A percentile compares a stretch with the other conserved stretches of the same genome.
Conservation (phyloP, 139 green algal genomes). For the Mychonastes homosphaera region DNA sequence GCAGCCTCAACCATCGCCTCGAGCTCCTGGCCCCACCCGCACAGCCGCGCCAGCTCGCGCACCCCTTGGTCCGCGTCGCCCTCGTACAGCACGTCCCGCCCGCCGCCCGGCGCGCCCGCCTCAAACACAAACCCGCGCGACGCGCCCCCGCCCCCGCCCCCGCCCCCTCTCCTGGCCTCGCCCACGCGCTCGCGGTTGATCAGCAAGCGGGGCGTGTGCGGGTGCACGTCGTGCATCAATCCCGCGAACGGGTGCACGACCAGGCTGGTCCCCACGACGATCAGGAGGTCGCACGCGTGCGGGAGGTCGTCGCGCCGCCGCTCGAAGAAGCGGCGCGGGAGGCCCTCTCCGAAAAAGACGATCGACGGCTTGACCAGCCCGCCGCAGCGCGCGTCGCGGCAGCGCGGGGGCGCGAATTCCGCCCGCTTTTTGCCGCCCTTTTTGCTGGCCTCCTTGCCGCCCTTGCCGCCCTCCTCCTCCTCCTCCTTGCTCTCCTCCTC, state of each 20-base stretch:
- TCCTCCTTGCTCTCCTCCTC: neutral
- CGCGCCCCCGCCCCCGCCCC: neutral
- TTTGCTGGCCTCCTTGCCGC: neutral
- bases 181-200: slow-evolving; percentile 69
- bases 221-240: slow-evolving; percentile 31
- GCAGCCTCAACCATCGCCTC: slow-evolving; percentile 19
- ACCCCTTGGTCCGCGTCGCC: slow-evolving; percentile 60
- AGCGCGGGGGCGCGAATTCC: neutral
- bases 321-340: slow-evolving; percentile 59
- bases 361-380: slow-evolving; percentile 79
- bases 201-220: slow-evolving; percentile 45
- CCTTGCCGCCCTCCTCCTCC: slow-evolving; percentile 6
- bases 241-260: slow-evolving; percentile 59
- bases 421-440: neutral
- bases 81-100: slow-evolving; percentile 44
- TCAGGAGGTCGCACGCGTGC: slow-evolving; percentile 65
- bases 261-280: slow-evolving; percentile 74
- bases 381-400: slow-evolving; percentile 5
- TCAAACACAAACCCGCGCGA: slow-evolving; percentile 10
- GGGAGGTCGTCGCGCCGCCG: slow-evolving; percentile 27
- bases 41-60: slow-evolving; percentile 28
- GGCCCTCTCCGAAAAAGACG: slow-evolving; percentile 80
- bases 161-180: slow-evolving; percentile 16
- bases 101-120: slow-evolving; percentile 4
- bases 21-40: slow-evolving; percentile 57